Evolutionary conservation across 2,329 filamentous ascomycete genomes (phyloP), one percentile per base, ranked within the genome.

Genomic region (Cercospora zeae-maydis): DNA sequence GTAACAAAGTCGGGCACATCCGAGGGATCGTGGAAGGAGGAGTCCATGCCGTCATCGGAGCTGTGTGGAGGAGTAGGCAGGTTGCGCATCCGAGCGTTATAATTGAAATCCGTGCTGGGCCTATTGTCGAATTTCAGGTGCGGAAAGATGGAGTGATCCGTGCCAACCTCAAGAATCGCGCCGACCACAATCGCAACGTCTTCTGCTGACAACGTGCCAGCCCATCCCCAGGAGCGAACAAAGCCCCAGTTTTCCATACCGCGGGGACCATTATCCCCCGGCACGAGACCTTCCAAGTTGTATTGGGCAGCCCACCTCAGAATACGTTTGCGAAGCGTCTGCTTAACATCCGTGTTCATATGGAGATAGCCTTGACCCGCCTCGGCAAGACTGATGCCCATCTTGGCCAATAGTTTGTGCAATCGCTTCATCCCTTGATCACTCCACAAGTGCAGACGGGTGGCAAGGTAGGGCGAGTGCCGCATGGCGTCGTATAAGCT

Each of bases 401-500:
- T 99, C 77, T 98, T 99, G 47, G 95, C 95, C 2, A 99, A 83
- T 0, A 99, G 84, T 74, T 98, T 98, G 76, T 97, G 91, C 19
- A 99, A 81, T 57, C 93, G 86, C 75, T 96, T 96, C 58, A 91
- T 84, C 2, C 95, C 95, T 56, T 84, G 85, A 66, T 98, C 95
- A 64, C 88, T 96, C 93, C 95, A 99, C 52, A 96, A 92, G 76
- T 96, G 93, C 51, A 99, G 83, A 33, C 92, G 86, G 3, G 93
- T 91, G 63, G 96, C 93, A 4, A 99, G 85, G 73, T 97, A 98
- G 0, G 93, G 93, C 0, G 93, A 97, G 75, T 99, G 95, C 11
- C 98, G 83, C 95, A 99, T 98, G 75, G 92, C 96, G 73, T 99
- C 95, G 76, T 98, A 98, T 13, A 99, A 81, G 70, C 92, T 96